Evolutionary conservation across 2,329 filamentous ascomycete genomes (phyloP), one percentile per base, ranked within the genome.

Genomic region (Hypoxylon sp.): DNA sequence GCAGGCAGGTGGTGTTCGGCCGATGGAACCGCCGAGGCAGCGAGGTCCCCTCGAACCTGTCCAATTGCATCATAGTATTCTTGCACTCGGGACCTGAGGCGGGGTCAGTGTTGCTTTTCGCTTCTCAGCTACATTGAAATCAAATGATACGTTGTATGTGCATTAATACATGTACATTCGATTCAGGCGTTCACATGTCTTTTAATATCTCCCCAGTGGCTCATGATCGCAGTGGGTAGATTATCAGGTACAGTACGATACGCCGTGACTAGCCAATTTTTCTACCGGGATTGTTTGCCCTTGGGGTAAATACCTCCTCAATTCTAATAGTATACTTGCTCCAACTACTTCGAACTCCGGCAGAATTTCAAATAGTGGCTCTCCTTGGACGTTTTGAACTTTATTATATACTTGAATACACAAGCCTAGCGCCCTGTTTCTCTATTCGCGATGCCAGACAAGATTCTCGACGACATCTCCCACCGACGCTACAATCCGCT

Each of bases 401-500:
- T 2, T 32, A 9, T 45, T 32, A 5, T 9, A 24, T 28, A 40
- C 33, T 20, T 20, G 16, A 40, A 20, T 40, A 7, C 4, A 11
- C 5, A 40, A 40, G 11, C 18, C n/a, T 8, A 8, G n/a, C 12
- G 32, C 32, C 16, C 11, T 12, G 14, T 57, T 9, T 36, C 8
- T 20, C 24, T 42, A 22, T 62, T 58, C 80, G 67, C 48, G 30
- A 94, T 93, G 91, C 86, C 88, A 7, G 89, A 91, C 75, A 85
- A 88, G 69, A 89, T 95, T 51, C 89, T 99, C 52, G 90, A 98
- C 83, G 95, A 99, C 78, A 98, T 99, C 74, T 97, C 96, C 42
- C 96, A 99, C 78, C 87, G 96, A 74, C 91, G 96, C 77, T 98
- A 91, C 79, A 99, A 99, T 78, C 92, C 93, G 55, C 85, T 99